phyloP scores from a whole-genome alignment of 208 protist genomes.

The Zelonia costaricensis region DNA sequence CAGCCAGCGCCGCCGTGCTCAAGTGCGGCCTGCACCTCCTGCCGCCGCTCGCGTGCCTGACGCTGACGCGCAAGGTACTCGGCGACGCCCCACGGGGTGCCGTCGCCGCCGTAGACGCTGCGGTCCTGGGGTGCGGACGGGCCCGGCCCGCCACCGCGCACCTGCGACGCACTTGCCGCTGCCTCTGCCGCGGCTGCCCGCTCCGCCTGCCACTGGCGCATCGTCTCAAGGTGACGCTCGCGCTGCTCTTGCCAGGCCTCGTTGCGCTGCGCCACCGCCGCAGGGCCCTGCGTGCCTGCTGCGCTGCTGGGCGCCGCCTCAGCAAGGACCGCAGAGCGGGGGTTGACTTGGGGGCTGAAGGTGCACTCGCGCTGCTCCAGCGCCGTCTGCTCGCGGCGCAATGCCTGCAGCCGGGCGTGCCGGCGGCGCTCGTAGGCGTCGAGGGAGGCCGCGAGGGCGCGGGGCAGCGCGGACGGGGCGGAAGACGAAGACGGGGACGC shows the following conservation, averaged over 20 bases:
- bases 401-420: constrained; percentile 31
- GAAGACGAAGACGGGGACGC: neutral
- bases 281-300: constrained; percentile 2
- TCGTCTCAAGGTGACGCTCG: constrained; percentile 40
- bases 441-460: constrained; percentile 35
- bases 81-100: constrained; percentile 18
- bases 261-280: constrained; percentile 38
- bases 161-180: constrained; percentile 7
- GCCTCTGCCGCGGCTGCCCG: constrained; percentile 31
- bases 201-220: constrained; percentile 37
- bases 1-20: too few relatives aligned
- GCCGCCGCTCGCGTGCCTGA: constrained; percentile 16
- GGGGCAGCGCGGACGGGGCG: constrained; percentile 15
- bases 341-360: constrained; percentile 32
- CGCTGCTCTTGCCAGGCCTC: constrained; percentile 43
- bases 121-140: neutral
- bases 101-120: constrained; percentile 27
- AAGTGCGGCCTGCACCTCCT: neutral
- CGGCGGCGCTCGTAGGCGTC: constrained; percentile 50
- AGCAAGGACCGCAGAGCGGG: neutral
- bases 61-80: constrained; percentile 22
- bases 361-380: constrained; percentile 56
- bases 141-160: constrained; percentile 1
- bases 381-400: constrained; percentile 36
- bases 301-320: neutral